Evolutionary conservation across 2,329 filamentous ascomycete genomes (phyloP), one percentile per base, ranked within the genome.

Genomic region (Metarhizium brunneum): DNA sequence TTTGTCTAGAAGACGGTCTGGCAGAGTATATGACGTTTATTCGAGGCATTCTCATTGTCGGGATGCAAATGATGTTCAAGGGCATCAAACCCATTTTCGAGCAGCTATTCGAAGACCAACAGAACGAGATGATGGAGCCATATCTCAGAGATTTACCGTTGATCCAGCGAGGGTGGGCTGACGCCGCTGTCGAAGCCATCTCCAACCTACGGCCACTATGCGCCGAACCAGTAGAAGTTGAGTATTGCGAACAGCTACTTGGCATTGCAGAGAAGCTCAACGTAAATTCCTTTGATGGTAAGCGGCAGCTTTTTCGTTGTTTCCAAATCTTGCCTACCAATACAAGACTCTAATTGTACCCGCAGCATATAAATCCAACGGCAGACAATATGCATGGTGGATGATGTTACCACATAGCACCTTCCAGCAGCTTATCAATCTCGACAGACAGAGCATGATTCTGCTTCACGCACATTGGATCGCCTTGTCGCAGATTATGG

Each of bases 1-100:
- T 81, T 13, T 71, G 74, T 56, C 74, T 84, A 35, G 75, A 79
- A 29, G 81, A 84, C 59, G 81, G 81, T 43, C 71, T 84, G 68
- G 69, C 71, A n/a, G 81, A 84, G 65, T 84, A 77, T 65, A 79
- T 84, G 76, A 81, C 77, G 0, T 83, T 84, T 60, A 77, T 81
- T 57, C 74, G 81, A 32, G 81, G 81, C 16, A 77, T 84, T 59
- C 66, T 80, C 58, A 73, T 83, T 49, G 73, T 84, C 3, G 75
- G 73, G 11, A 72, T 77, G 58, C 80, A 82, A 61, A 79, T 84
- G 74, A 73, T 73, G 65, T 69, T 71, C 57, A 73, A 75, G 53
- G 73, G 75, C 25, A 73, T 76, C 47, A 72, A 72, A 20, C 74
- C 80, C 54, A 68, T 83, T 52, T 83, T 82, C 58, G 71, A 70